Conservation (phyloP, 2,329 filamentous ascomycete genomes). For the Scolecobasidium constrictum region DNA sequence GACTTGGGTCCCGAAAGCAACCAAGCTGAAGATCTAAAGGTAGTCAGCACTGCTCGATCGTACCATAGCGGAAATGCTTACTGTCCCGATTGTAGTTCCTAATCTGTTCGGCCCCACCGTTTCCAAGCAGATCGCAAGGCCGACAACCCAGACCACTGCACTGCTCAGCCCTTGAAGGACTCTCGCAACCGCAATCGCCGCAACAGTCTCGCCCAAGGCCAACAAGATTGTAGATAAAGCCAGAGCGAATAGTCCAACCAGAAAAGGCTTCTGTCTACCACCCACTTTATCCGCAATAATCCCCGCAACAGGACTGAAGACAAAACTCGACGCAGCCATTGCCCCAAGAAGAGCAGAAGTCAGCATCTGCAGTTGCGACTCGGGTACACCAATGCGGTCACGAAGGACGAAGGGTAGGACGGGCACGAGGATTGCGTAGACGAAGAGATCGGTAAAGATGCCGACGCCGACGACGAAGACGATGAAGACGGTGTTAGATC, state of each 20-base stretch:
- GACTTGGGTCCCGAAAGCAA: conserved; percentile 45
- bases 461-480: conserved; percentile 44
- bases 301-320: conserved; percentile 34
- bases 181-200: conserved; percentile 40
- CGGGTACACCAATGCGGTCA: conserved; percentile 37
- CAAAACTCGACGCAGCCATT: conserved; percentile 42
- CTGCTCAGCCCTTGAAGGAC: conserved; percentile 47
- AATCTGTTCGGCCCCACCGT: conserved; percentile 46
- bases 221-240: conserved; percentile 45
- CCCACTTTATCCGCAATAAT: conserved; percentile 42
- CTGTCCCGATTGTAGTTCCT: conserved; percentile 36
- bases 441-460: conserved; percentile 48
- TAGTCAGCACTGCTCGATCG: too few species aligned
- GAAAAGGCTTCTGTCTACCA: conserved; percentile 46
- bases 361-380: conserved; percentile 38
- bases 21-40: conserved; percentile 50
- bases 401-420: conserved; percentile 47
- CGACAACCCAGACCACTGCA: conserved; percentile 49
- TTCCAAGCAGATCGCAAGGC: conserved; percentile 47
- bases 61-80: too few species aligned
- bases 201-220: conserved; percentile 37
- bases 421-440: conserved; percentile 49
- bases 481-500: conserved; percentile 50
- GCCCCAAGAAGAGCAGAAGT: conserved; percentile 43
- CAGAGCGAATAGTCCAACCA: conserved; percentile 43